Conservation (phyloP, 106 monocot genomes). For the Narthecium ossifragum region DNA sequence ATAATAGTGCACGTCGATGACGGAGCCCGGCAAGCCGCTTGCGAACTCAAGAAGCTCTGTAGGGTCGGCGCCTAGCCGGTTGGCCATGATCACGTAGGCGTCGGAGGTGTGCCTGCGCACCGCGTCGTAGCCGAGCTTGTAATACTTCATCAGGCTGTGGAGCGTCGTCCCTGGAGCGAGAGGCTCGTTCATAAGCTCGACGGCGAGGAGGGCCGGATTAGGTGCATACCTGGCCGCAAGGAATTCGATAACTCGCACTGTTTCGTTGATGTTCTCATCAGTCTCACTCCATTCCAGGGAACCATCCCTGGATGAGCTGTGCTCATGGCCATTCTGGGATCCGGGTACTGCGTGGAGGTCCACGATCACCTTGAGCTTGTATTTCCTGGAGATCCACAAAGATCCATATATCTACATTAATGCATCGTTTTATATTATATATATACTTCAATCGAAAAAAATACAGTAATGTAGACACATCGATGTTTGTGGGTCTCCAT, state of each 20-base stretch:
- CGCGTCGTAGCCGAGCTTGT: conserved; percentile 47
- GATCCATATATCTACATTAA: no score
- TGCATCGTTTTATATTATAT: no score
- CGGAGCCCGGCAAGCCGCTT: conserved; percentile 35
- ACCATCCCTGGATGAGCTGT: conserved; percentile 72
- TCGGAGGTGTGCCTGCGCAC: conserved; percentile 43
- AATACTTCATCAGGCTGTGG: conserved; percentile 47
- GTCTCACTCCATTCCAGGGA: conserved; percentile 50
- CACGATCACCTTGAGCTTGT: conserved; percentile 47
- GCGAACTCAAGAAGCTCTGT: conserved; percentile 63
- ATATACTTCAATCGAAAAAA: no score
- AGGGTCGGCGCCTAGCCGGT: conserved; percentile 18
- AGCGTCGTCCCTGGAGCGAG: conserved; percentile 39
- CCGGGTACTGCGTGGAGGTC: conserved; percentile 67
- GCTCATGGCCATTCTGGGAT: conserved; percentile 52
- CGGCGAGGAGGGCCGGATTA: conserved; percentile 24
- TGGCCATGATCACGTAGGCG: conserved; percentile 79
- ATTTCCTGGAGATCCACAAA: conserved; percentile 34
- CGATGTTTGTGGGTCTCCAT: no score
- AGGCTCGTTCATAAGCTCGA: conserved; percentile 81
- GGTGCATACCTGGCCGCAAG: conserved; percentile 41
- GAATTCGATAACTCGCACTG: conserved; percentile 58
- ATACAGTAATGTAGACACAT: no score
- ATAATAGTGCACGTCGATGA: conserved; percentile 85
- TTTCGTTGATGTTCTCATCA: conserved; percentile 33